Evolutionary conservation across 768 basidiomycete genomes (phyloP), one percentile per base, ranked within the genome.

Genomic region (Lyophyllum semitale): DNA sequence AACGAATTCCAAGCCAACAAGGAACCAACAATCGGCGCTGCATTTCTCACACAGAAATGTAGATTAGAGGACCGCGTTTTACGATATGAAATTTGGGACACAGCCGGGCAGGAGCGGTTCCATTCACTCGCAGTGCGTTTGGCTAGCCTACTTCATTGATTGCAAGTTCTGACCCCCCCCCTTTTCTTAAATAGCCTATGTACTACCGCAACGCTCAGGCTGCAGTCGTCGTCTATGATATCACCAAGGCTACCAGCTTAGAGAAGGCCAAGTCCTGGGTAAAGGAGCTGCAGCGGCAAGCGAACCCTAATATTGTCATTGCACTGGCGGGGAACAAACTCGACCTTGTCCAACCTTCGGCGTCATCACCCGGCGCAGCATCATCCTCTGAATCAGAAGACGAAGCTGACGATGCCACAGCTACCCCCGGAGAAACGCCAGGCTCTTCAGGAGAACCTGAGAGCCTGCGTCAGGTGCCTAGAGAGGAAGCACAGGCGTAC

Each of bases 221-320:
- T 3, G 96, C 96, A 29, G 95, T 98, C 38, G 97, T 99, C 8
- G 96, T 98, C 18, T 98, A 98, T 71, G 97, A 98, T 69, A 87
- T 98, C 53, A 98, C 96, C 47, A 97, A 98, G 73, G 91, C 93
- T 42, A 83, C 89, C 54, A 96, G 94, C 66, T 80, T 99, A 55
- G 96, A 98, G 72, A 98, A 98, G 72, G 97, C 97, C 51, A 98
- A 98, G 78, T 94, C 95, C 27, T 99, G 97, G 97, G 95, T 99
- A 55, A 98, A 97, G 77, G 97, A 99, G 73, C 82, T 99, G 22
- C 97, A 99, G 70, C 86, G 97, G 61, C 97, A 99, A 68, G 97
- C 97, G 22, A 97, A 98, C 70, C 95, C 96, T 32, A 98, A 98
- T 71, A 98, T 98, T 67, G 95, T 99, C 68, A 98, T 99, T 65